Percentiles rank a stretch among this genome's conserved stretches.
Conservation (phyloP, 2,329 filamentous ascomycete genomes). For the Epichloe festucae region DNA sequence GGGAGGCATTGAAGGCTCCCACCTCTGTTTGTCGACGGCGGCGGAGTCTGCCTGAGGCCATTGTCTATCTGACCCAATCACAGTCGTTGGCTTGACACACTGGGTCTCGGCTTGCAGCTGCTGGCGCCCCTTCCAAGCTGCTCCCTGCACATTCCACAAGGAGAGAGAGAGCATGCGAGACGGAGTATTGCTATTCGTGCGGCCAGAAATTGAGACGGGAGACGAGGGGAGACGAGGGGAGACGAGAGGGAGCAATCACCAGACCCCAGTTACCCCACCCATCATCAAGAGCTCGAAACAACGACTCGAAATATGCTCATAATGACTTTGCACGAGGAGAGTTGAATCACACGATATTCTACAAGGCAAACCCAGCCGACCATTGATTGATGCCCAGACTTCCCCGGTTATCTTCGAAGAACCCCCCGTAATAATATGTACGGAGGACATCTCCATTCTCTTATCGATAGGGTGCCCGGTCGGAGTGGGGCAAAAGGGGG, state of each 20-base stretch:
- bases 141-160: background rate
- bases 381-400: too few relatives aligned
- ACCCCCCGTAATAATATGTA: too few relatives aligned
- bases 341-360: too few relatives aligned
- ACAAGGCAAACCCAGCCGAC: background rate
- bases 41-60: constrained; percentile 6
- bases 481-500: background rate
- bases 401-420: too few relatives aligned
- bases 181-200: too few relatives aligned
- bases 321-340: too few relatives aligned
- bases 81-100: background rate
- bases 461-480: background rate
- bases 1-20: background rate
- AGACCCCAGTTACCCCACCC: too few relatives aligned
- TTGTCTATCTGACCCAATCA: constrained; percentile 2
- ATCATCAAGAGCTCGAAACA: too few relatives aligned
- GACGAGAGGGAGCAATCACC: background rate
- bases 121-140: background rate
- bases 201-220: background rate
- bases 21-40: background rate
- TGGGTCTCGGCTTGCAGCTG: background rate
- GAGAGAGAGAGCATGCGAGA: background rate
- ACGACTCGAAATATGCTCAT: too few relatives aligned
- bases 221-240: background rate
- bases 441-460: too few relatives aligned